Conservation (phyloP, 2,329 filamentous ascomycete genomes). For the Ophiocordyceps sinensis region DNA sequence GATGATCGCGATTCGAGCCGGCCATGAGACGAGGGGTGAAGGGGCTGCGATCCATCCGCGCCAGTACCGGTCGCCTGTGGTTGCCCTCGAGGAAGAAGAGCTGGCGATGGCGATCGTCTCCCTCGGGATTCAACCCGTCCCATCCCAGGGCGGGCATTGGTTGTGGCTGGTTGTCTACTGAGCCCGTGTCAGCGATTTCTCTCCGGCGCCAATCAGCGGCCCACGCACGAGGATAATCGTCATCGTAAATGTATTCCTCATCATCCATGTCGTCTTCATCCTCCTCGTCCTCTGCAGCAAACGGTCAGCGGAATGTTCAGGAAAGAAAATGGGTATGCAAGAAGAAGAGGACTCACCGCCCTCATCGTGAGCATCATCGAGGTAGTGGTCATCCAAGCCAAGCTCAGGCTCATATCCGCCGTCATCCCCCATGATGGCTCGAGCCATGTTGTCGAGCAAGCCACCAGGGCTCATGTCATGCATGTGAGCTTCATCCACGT, state of each 20-base stretch:
- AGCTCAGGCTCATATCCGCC: slow-evolving; percentile 38
- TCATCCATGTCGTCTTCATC: slow-evolving; percentile 63
- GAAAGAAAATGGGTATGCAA: background rate
- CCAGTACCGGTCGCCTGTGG: slow-evolving; percentile 17
- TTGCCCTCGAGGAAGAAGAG: slow-evolving; percentile 38
- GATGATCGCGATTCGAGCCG: slow-evolving; percentile 34
- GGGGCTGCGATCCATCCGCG: slow-evolving; percentile 34
- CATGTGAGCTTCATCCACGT: slow-evolving; percentile 36
- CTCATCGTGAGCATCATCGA: slow-evolving; percentile 45
- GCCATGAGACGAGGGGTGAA: slow-evolving; percentile 45
- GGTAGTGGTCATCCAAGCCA: slow-evolving; percentile 35
- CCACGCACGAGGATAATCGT: slow-evolving; percentile 40
- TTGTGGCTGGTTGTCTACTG: slow-evolving; percentile 10
- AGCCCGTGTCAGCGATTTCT: background rate
- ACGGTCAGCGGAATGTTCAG: slow-evolving; percentile 1
- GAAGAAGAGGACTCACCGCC: slow-evolving; percentile 25
- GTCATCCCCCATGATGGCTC: slow-evolving; percentile 38
- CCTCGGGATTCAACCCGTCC: slow-evolving; percentile 39
- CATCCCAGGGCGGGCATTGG: slow-evolving; percentile 38
- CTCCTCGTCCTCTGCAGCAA: slow-evolving; percentile 30
- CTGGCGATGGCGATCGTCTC: slow-evolving; percentile 31
- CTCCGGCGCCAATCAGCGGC: background rate
- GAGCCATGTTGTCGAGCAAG: slow-evolving; percentile 38
- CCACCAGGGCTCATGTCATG: slow-evolving; percentile 27
- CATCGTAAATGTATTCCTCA: slow-evolving; percentile 47